phyloP scores from a whole-genome alignment of 1,284 basidiomycete species.

The Waitea zeae region DNA sequence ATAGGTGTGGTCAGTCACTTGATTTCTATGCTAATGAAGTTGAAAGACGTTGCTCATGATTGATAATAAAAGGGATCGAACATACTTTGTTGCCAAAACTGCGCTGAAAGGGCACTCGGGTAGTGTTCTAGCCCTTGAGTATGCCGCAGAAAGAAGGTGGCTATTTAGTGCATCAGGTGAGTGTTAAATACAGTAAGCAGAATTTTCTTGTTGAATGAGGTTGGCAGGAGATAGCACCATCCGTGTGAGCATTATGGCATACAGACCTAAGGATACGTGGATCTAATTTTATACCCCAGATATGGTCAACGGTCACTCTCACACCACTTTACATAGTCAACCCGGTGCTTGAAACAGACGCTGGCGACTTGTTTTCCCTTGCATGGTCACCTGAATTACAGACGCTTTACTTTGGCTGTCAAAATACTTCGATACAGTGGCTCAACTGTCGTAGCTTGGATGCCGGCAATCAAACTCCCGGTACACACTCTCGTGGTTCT shows the following conservation, averaged over 20 bases:
- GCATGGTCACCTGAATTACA: conserved; percentile 59
- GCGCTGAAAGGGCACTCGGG: conserved; percentile 75
- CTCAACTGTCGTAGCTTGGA: conserved; percentile 30
- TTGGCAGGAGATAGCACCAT: conserved; percentile 67
- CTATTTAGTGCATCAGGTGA: conserved; percentile 70
- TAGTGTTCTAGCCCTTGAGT: conserved; percentile 70
- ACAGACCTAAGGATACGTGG: too few relatives aligned
- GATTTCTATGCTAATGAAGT: too few relatives aligned
- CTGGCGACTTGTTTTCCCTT: conserved; percentile 85
- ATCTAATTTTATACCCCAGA: too few relatives aligned
- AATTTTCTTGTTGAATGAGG: not conserved
- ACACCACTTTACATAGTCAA: conserved; percentile 61
- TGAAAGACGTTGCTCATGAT: too few relatives aligned
- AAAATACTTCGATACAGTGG: conserved; percentile 85
- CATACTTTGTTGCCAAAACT: conserved; percentile 49
- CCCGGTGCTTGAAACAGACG: conserved; percentile 69
- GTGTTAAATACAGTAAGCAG: conserved; percentile 10
- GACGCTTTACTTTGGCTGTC: conserved; percentile 77
- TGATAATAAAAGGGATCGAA: too few relatives aligned
- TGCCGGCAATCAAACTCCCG: conserved; percentile 1
- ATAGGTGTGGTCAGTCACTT: too few relatives aligned
- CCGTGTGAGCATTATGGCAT: conserved; percentile 44
- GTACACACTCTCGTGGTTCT: conserved; percentile 2
- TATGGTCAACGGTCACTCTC: conserved; percentile 73
- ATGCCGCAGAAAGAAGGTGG: conserved; percentile 66